Evolutionary conservation across 176 grass and related monocot genomes (phyloP).

Genomic region (Ensete glaucum): DNA sequence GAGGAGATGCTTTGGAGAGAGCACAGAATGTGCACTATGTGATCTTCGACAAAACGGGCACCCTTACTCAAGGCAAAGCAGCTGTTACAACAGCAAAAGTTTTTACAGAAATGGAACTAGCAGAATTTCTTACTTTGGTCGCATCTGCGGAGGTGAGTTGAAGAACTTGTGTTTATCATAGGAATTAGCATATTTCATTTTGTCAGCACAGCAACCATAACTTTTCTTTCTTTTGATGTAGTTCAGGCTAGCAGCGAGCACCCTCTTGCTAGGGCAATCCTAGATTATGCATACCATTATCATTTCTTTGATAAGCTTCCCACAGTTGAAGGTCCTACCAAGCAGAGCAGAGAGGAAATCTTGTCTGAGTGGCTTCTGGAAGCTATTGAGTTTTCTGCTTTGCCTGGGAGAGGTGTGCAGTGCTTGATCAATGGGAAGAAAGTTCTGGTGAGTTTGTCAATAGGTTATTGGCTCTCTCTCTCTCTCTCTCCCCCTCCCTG

Average conservation of each 20-base stretch:
- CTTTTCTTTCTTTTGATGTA: slow-evolving; percentile 24
- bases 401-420: slow-evolving; percentile 68
- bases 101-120: slow-evolving; percentile 82
- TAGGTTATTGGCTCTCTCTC: not conserved
- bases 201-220: not conserved
- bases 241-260: slow-evolving; percentile 95
- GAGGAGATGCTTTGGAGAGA: slow-evolving; percentile 90
- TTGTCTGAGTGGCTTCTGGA: slow-evolving; percentile 66
- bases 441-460: slow-evolving; percentile 57
- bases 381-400: slow-evolving; percentile 48
- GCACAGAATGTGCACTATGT: slow-evolving; percentile 71
- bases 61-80: slow-evolving; percentile 92
- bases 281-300: slow-evolving; percentile 91
- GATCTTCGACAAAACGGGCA: slow-evolving; percentile 96
- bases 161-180: not conserved
- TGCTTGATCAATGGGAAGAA: slow-evolving; percentile 58
- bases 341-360: slow-evolving; percentile 55
- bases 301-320: slow-evolving; percentile 81
- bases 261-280: slow-evolving; percentile 80
- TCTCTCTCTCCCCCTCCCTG: not conserved
- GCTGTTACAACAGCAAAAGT: slow-evolving; percentile 80
- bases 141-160: slow-evolving; percentile 86
- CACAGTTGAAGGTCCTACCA: slow-evolving; percentile 33
- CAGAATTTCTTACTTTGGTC: slow-evolving; percentile 78
- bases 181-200: not conserved